A percentile compares a stretch with the other conserved stretches of the same genome.
phyloP scores from a whole-genome alignment of 2,329 filamentous ascomycete genomes.

The Ceratocystis papillata region DNA sequence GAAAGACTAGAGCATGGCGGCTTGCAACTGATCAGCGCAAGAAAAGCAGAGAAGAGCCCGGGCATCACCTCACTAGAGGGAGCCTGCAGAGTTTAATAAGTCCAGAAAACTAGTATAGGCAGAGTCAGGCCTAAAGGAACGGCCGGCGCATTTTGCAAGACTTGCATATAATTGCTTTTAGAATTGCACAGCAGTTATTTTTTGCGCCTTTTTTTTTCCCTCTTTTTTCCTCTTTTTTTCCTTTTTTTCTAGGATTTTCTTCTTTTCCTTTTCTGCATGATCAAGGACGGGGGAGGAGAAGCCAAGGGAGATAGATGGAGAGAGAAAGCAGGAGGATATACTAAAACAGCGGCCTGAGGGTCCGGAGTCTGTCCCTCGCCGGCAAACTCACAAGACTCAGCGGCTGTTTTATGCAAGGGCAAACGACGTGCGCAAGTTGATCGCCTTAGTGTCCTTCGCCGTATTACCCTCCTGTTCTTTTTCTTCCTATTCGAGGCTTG shows the following conservation, averaged over 20 bases:
- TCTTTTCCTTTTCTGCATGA: not conserved
- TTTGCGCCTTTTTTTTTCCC: not conserved
- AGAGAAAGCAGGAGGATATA: not conserved
- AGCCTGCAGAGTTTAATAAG: conserved; percentile 1
- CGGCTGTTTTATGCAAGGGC: not conserved
- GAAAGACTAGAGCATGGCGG: not conserved
- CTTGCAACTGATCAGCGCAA: not conserved
- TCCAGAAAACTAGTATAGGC: not conserved
- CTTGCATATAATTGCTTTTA: not conserved
- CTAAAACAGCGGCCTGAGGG: not conserved
- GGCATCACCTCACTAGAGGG: not conserved
- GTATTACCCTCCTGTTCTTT: not conserved
- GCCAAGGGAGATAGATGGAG: not conserved
- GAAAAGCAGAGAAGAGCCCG: not conserved
- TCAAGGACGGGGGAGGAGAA: not conserved
- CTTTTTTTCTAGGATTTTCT: not conserved
- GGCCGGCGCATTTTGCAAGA: not conserved
- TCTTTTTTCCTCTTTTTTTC: not conserved
- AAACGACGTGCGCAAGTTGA: not conserved
- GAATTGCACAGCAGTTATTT: not conserved
- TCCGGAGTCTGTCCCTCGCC: not conserved
- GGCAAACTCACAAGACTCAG: not conserved
- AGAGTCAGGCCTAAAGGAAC: not conserved
- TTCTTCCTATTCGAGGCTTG: not conserved
- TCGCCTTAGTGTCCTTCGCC: not conserved